These are phyloP conservation scores for Fusarium tricinctum DNA, from an alignment of 2,329 filamentous ascomycete species.

Conservation along the genomic window DNA sequence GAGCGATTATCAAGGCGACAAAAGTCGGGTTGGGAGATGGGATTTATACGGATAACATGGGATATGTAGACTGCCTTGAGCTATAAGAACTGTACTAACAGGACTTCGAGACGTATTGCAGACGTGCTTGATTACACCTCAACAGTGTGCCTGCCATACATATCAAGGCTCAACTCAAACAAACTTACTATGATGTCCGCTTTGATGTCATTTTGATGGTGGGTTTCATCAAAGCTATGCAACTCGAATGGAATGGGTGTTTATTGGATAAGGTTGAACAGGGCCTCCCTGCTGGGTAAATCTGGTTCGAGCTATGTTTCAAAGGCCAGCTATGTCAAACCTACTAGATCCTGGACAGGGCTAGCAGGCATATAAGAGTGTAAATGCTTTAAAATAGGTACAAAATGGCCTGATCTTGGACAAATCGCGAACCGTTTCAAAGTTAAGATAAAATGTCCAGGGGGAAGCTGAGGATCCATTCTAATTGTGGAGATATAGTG, in stretches of 20 bases:
- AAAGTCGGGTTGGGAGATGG: constrained; percentile 16
- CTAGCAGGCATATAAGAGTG: constrained; percentile 9
- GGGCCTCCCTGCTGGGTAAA: neutral
- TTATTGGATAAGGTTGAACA: neutral
- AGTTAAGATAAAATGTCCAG: constrained; percentile 16
- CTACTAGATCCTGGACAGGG: neutral
- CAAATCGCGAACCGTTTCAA: constrained; percentile 9
- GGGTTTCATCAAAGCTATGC: neutral
- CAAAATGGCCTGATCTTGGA: constrained; percentile 33
- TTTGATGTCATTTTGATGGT: neutral
- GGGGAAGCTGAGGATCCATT: constrained; percentile 15
- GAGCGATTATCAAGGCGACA: constrained; percentile 16
- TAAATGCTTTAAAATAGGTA: constrained; percentile 22
- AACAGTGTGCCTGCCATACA: neutral
- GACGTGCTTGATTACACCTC: neutral
- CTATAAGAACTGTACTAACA: constrained; percentile 26
- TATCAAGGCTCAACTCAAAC: neutral
- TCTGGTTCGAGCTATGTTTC: constrained; percentile 30
- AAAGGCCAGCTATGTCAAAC: constrained; percentile 9
- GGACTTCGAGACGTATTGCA: constrained; percentile 13
- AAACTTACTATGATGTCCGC: neutral
- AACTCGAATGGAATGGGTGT: neutral
- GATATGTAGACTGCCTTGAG: constrained; percentile 34
- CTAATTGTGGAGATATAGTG: constrained; percentile 6
- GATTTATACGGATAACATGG: constrained; percentile 19